Conservation (phyloP, 2,329 filamentous ascomycete species). For the Biscogniauxia marginata region DNA sequence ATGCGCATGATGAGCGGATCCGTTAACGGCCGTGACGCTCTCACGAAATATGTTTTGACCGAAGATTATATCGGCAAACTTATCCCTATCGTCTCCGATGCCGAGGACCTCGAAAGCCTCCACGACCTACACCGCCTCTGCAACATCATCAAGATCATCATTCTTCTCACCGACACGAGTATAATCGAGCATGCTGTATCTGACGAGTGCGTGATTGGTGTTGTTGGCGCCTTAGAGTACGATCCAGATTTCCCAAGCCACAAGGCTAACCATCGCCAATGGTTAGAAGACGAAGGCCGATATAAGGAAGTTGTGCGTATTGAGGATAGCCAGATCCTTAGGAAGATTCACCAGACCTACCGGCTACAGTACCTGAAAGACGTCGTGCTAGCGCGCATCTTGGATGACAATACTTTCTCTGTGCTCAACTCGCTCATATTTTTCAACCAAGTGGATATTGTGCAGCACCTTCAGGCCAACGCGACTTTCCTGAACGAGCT, state of each 20-base stretch:
- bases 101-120: slow-evolving; percentile 87
- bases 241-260: slow-evolving; percentile 97
- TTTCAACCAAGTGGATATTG: slow-evolving; percentile 98
- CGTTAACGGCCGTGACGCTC: slow-evolving; percentile 74
- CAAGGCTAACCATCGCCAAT: slow-evolving; percentile 95
- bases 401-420: slow-evolving; percentile 96
- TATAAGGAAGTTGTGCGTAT: slow-evolving; percentile 97
- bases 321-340: slow-evolving; percentile 74
- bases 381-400: slow-evolving; percentile 91
- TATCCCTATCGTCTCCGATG: slow-evolving; percentile 80
- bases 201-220: slow-evolving; percentile 83
- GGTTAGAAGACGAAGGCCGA: slow-evolving; percentile 81
- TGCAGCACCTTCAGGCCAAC: slow-evolving; percentile 89
- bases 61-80: slow-evolving; percentile 88
- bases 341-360: slow-evolving; percentile 96
- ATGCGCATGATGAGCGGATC: slow-evolving; percentile 79
- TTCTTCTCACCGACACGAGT: slow-evolving; percentile 88
- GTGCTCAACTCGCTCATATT: slow-evolving; percentile 98
- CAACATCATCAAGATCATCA: slow-evolving; percentile 97
- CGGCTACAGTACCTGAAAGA: slow-evolving; percentile 96
- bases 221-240: slow-evolving; percentile 95
- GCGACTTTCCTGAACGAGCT: slow-evolving; percentile 75
- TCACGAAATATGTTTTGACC: slow-evolving; percentile 81
- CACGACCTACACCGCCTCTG: slow-evolving; percentile 86
- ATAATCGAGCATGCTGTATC: slow-evolving; percentile 94